These are phyloP conservation scores for Jacaranda copaia DNA, from an alignment of 257 asterid species.

Conservation along the genomic window DNA sequence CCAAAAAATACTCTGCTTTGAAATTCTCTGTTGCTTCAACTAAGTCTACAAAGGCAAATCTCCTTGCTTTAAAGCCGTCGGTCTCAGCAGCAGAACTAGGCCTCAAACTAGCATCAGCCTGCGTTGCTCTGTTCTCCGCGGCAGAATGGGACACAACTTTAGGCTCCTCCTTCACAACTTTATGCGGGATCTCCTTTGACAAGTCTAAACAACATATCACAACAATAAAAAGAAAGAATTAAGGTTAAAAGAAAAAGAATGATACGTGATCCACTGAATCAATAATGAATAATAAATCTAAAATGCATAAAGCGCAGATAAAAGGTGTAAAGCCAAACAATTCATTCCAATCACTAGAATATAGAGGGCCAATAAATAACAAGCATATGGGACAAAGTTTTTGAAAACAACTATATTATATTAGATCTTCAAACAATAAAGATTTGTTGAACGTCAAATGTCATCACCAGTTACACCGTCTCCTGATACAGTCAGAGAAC, in stretches of 20 bases:
- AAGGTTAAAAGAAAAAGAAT: neutral
- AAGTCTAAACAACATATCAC: conserved; percentile 28
- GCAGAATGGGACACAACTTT: conserved; percentile 15
- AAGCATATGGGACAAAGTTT: conserved; percentile 6
- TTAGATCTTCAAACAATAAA: too few relatives aligned
- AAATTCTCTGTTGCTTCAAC: conserved; percentile 66
- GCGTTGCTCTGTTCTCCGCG: conserved; percentile 2
- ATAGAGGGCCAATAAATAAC: neutral
- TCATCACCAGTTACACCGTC: conserved; percentile 17
- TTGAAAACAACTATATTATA: neutral
- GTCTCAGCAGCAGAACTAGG: conserved; percentile 29
- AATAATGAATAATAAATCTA: neutral
- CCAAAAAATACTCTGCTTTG: conserved; percentile 61
- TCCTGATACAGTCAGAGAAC: neutral
- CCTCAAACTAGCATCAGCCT: conserved; percentile 13
- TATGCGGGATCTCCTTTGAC: conserved; percentile 4
- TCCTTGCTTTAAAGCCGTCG: conserved; percentile 39
- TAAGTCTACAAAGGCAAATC: conserved; percentile 36
- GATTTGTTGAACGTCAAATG: neutral
- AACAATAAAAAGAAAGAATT: neutral
- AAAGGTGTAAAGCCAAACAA: conserved; percentile 9
- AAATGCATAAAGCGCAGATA: neutral
- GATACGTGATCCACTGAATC: neutral
- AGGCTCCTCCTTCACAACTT: conserved; percentile 29
- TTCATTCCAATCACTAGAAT: neutral